Evolutionary conservation across 1,284 basidiomycete genomes (phyloP).

Genomic region (Tausonia pullulans): DNA sequence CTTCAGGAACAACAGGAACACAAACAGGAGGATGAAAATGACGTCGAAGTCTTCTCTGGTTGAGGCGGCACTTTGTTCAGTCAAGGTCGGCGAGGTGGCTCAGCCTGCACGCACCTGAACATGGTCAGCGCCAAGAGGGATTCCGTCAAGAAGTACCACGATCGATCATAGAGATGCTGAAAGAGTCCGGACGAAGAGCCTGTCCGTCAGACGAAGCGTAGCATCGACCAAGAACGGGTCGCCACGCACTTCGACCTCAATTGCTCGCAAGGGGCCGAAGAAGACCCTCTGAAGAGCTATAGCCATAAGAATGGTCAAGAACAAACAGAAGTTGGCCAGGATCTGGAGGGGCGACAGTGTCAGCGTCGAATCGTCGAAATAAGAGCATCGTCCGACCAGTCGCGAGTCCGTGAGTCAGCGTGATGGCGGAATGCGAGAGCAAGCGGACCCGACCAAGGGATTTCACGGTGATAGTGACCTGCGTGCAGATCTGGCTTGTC

Average conservation of each 20-base stretch:
- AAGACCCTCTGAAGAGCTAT: slow-evolving; percentile 74
- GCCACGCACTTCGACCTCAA: slow-evolving; percentile 74
- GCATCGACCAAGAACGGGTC: background rate
- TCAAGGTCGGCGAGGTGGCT: background rate
- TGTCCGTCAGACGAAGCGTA: background rate
- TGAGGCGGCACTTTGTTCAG: background rate
- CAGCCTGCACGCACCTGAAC: background rate
- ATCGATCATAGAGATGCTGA: slow-evolving; percentile 82
- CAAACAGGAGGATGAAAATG: slow-evolving; percentile 86
- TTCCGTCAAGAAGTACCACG: slow-evolving; percentile 97
- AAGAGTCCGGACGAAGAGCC: slow-evolving; percentile 1
- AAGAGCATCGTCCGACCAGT: background rate
- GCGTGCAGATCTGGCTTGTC: no score
- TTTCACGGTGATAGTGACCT: no score
- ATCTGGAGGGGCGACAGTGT: slow-evolving; percentile 43
- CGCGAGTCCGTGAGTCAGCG: background rate
- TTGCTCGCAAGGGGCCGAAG: slow-evolving; percentile 77
- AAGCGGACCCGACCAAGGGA: background rate
- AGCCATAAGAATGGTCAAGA: slow-evolving; percentile 62
- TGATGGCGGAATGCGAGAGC: background rate
- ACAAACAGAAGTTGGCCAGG: slow-evolving; percentile 82
- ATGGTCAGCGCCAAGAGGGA: slow-evolving; percentile 60
- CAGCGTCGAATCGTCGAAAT: no score
- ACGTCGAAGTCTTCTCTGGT: slow-evolving; percentile 69
- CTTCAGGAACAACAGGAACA: slow-evolving; percentile 83